phyloP scores from a whole-genome alignment of 805 yeast species.

The Hanseniaspora pseudoguilliermondii region DNA sequence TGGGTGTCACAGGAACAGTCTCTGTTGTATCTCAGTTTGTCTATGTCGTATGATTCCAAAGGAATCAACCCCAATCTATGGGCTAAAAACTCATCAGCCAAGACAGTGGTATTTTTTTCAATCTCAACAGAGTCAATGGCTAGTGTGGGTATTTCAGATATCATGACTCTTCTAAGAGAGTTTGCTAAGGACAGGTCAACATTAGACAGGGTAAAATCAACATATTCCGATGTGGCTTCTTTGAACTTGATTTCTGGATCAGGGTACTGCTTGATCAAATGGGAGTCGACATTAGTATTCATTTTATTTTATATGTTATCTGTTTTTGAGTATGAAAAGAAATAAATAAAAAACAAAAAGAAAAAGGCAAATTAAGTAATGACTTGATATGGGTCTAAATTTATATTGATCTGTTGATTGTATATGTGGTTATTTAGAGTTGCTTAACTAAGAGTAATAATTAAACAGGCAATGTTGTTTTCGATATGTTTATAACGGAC shows the following conservation, averaged over 20 bases:
- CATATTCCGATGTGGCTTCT: slow-evolving; percentile 71
- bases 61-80: slow-evolving; percentile 93
- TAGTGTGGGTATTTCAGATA: slow-evolving; percentile 92
- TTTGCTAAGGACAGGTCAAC: slow-evolving; percentile 86
- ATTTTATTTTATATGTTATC: not conserved
- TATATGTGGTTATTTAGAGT: not conserved
- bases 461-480: no score
- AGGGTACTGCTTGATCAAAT: slow-evolving; percentile 26
- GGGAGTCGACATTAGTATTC: slow-evolving; percentile 12
- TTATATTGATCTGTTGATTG: not conserved
- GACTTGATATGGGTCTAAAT: not conserved
- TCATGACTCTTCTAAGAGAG: slow-evolving; percentile 79
- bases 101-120: slow-evolving; percentile 80
- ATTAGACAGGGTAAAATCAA: slow-evolving; percentile 76
- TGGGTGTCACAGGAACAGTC: slow-evolving; percentile 98
- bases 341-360: not conserved
- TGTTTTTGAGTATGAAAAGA: not conserved
- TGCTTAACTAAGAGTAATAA: no score
- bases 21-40: slow-evolving; percentile 70
- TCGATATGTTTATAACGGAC: no score
- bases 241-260: slow-evolving; percentile 76
- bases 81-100: slow-evolving; percentile 92
- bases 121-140: slow-evolving; percentile 95
- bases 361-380: not conserved
- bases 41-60: slow-evolving; percentile 69